Evolutionary conservation across 2,329 filamentous ascomycete genomes (phyloP).

Genomic region (Exophiala mesophila): DNA sequence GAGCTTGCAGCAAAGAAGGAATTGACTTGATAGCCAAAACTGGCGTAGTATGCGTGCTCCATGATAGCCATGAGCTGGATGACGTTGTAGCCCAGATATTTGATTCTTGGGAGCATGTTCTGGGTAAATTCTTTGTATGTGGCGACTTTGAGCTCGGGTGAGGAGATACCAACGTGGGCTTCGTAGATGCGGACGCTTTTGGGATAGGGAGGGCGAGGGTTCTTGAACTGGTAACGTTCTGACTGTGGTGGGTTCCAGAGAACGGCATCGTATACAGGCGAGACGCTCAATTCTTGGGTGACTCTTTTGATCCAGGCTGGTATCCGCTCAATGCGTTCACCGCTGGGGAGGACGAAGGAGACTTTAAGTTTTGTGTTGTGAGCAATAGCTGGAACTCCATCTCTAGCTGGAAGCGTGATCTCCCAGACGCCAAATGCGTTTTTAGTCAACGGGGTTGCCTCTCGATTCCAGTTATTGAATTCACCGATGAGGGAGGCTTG

Average conservation of each 20-base stretch:
- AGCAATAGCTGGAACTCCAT: slow-evolving; percentile 72
- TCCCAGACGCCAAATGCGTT: slow-evolving; percentile 83
- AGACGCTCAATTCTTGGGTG: slow-evolving; percentile 84
- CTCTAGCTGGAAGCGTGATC: slow-evolving; percentile 65
- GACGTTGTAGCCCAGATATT: slow-evolving; percentile 86
- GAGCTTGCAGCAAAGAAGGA: slow-evolving; percentile 98
- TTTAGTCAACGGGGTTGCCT: slow-evolving; percentile 81
- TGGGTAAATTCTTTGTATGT: slow-evolving; percentile 97
- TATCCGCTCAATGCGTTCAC: slow-evolving; percentile 78
- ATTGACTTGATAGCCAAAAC: slow-evolving; percentile 98
- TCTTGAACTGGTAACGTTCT: slow-evolving; percentile 79
- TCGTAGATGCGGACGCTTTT: slow-evolving; percentile 88
- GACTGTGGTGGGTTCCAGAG: slow-evolving; percentile 89
- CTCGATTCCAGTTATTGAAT: slow-evolving; percentile 89
- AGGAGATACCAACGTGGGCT: slow-evolving; percentile 97
- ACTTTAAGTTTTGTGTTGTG: slow-evolving; percentile 98
- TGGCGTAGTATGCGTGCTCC: slow-evolving; percentile 99
- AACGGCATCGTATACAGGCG: slow-evolving; percentile 85
- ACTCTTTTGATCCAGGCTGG: slow-evolving; percentile 98
- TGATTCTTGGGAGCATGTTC: slow-evolving; percentile 87
- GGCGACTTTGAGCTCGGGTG: slow-evolving; percentile 78
- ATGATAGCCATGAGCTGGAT: slow-evolving; percentile 99
- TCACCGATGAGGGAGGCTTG: slow-evolving; percentile 86
- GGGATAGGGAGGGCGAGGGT: slow-evolving; percentile 76
- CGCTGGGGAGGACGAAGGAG: slow-evolving; percentile 71